Percentiles rank a stretch among this genome's conserved stretches.
These are phyloP conservation scores for Citrus mangshanensis DNA, from an alignment of 345 rosid species.

Conservation along the genomic window DNA sequence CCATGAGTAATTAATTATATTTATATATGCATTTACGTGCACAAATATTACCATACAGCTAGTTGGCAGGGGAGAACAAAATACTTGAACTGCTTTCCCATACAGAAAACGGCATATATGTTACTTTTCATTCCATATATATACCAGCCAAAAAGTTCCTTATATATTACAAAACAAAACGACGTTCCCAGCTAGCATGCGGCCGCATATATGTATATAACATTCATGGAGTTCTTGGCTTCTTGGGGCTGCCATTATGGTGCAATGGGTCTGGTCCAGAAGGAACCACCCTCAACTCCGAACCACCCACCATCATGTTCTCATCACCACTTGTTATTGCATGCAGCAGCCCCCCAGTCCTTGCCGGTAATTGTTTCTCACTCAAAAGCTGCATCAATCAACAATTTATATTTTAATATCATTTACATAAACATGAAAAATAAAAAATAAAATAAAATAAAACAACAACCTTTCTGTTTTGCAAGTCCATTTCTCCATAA, in stretches of 20 bases:
- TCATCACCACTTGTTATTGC: neutral
- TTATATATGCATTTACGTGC: no score
- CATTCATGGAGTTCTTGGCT: constrained; percentile 35
- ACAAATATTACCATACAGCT: no score
- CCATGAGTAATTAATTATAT: no score
- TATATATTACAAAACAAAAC: neutral
- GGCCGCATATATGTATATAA: neutral
- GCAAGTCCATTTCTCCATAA: neutral
- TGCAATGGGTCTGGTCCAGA: constrained; percentile 54
- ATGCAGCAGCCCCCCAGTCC: neutral
- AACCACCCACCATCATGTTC: constrained; percentile 3
- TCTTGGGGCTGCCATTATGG: constrained; percentile 36
- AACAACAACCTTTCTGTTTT: constrained; percentile 4
- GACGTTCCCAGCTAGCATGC: neutral
- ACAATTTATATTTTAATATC: no score
- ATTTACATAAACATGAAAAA: neutral
- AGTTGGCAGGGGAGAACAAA: no score
- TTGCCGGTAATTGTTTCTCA: constrained; percentile 7
- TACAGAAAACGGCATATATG: no score
- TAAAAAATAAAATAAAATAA: no score
- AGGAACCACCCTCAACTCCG: constrained; percentile 35
- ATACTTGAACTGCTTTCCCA: no score
- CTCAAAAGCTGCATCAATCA: neutral
- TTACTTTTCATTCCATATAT: no score
- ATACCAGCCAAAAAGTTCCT: neutral